Evolutionary conservation across 2,329 filamentous ascomycete species (phyloP).

Genomic region (Stromatinia cepivora): DNA sequence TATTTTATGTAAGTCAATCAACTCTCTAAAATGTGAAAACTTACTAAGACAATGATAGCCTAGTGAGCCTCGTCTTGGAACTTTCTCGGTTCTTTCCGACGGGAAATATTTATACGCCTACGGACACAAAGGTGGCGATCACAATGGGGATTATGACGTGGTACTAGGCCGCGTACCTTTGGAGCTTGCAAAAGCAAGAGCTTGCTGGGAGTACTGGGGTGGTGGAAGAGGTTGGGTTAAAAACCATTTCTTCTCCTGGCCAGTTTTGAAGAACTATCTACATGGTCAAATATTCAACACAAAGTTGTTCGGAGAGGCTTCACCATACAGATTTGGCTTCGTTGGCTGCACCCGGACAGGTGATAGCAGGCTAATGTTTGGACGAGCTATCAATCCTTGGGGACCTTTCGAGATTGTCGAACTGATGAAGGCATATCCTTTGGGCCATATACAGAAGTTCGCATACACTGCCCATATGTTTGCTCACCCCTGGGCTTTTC

Average conservation of each 20-base stretch:
- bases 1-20: slow-evolving; percentile 11
- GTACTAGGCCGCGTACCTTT: slow-evolving; percentile 26
- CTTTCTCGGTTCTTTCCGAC: slow-evolving; percentile 25
- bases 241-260: slow-evolving; percentile 11
- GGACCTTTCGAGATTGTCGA: slow-evolving; percentile 29
- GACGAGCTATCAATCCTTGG: slow-evolving; percentile 27
- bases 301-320: slow-evolving; percentile 28
- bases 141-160: slow-evolving; percentile 28
- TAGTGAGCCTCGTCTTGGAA: slow-evolving; percentile 28
- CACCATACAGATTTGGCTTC: slow-evolving; percentile 27
- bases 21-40: no score
- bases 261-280: slow-evolving; percentile 26
- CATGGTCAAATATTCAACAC: slow-evolving; percentile 33
- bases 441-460: slow-evolving; percentile 12
- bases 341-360: slow-evolving; percentile 28
- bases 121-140: slow-evolving; percentile 25
- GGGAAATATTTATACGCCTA: slow-evolving; percentile 29
- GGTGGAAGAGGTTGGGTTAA: slow-evolving; percentile 24
- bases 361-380: slow-evolving; percentile 29
- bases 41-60: slow-evolving; percentile 16
- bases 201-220: slow-evolving; percentile 26
- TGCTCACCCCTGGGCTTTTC: slow-evolving; percentile 32
- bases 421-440: slow-evolving; percentile 21
- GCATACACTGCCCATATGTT: slow-evolving; percentile 31
- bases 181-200: not conserved